Evolutionary conservation across 257 asterid genomes (phyloP).

Genomic region (Ilex asprella): DNA sequence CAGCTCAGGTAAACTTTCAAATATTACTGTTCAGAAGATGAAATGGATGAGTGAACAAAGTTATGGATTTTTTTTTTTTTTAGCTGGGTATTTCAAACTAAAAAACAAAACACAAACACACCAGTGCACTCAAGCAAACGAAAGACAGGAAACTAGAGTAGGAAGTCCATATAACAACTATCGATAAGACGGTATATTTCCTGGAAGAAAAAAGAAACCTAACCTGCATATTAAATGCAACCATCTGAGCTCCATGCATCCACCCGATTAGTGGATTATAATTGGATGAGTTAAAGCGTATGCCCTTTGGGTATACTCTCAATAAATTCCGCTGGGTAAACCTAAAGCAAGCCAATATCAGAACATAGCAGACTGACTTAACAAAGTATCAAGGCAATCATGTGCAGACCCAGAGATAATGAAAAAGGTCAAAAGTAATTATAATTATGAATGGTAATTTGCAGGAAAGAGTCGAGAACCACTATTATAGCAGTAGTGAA

Average conservation of each 20-base stretch:
- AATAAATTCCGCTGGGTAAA: constrained; percentile 73
- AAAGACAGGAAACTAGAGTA: neutral
- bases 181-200: neutral
- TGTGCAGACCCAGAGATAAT: neutral
- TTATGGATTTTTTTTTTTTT: no score
- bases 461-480: neutral
- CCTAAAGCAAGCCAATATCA: constrained; percentile 30
- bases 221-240: constrained; percentile 97
- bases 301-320: constrained; percentile 86
- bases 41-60: no score
- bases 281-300: constrained; percentile 83
- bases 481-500: neutral
- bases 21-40: no score
- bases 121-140: neutral
- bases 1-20: neutral
- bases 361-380: constrained; percentile 2
- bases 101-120: no score
- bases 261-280: constrained; percentile 89
- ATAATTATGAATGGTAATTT: no score
- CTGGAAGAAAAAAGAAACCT: constrained; percentile 10
- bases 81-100: no score
- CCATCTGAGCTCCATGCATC: constrained; percentile 97
- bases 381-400: neutral
- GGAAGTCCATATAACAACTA: no score
- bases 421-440: no score